A percentile compares a stretch with the other conserved stretches of the same genome.
phyloP scores from a whole-genome alignment of 495 filamentous ascomycete species.

The Letharia lupina region DNA sequence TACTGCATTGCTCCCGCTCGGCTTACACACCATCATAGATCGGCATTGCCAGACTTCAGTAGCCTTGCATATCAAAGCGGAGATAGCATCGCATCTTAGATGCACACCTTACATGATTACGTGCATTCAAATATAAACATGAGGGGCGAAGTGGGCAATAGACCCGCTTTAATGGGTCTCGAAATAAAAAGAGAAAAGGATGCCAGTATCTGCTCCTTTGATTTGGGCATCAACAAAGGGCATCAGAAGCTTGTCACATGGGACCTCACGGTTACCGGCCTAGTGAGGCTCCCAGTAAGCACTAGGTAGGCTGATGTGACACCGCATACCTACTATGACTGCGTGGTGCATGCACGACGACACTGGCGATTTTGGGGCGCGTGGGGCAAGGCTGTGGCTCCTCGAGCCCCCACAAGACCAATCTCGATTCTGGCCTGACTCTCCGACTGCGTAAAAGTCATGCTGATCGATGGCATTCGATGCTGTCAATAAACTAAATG shows the following conservation, averaged over 20 bases:
- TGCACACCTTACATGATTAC: too few species aligned
- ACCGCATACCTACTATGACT: not conserved
- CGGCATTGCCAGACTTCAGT: not conserved
- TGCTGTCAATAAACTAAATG: not conserved
- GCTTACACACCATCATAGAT: not conserved
- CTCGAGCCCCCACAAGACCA: not conserved
- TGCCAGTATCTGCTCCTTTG: not conserved
- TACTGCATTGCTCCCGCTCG: not conserved
- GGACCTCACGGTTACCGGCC: not conserved
- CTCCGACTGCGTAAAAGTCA: not conserved
- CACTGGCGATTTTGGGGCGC: not conserved
- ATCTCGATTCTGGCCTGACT: not conserved
- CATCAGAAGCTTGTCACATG: not conserved
- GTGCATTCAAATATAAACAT: not conserved
- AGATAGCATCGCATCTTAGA: not conserved
- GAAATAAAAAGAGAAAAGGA: not conserved
- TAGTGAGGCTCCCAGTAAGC: not conserved
- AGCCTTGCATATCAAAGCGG: not conserved
- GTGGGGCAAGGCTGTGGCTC: not conserved
- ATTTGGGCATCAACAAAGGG: not conserved
- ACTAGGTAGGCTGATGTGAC: not conserved
- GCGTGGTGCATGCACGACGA: not conserved
- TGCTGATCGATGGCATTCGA: not conserved
- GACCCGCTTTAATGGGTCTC: not conserved
- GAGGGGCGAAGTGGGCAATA: not conserved